These are phyloP conservation scores for Pseudophaeomoniella oleicola DNA, from an alignment of 2,329 filamentous ascomycete genomes.

Conservation along the genomic window DNA sequence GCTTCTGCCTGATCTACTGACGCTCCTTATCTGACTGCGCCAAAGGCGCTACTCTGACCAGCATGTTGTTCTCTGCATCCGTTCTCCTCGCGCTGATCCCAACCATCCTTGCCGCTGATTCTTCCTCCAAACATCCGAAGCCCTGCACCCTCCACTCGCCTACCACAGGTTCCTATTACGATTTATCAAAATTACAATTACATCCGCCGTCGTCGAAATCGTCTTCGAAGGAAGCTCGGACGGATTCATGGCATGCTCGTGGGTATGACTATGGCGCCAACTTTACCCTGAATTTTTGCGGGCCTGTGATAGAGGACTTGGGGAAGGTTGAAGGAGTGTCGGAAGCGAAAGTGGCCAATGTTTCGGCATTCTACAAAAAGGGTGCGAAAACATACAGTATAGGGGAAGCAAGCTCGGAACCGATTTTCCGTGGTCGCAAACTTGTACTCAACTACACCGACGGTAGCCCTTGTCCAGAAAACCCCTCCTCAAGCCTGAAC, in stretches of 20 bases:
- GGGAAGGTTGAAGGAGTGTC: conserved; percentile 31
- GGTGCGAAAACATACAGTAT: conserved; percentile 9
- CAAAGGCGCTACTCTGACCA: background rate
- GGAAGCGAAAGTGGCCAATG: conserved; percentile 25
- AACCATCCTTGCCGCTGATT: conserved; percentile 18
- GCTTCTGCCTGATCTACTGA: too few relatives aligned
- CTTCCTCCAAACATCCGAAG: conserved; percentile 28
- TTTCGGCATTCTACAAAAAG: conserved; percentile 33
- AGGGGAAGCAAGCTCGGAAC: conserved; percentile 28
- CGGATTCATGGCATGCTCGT: conserved; percentile 32
- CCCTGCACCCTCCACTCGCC: conserved; percentile 50
- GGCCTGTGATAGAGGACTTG: conserved; percentile 31
- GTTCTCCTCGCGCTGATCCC: conserved; percentile 19
- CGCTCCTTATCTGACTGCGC: background rate
- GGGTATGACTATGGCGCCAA: conserved; percentile 36
- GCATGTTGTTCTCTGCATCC: background rate
- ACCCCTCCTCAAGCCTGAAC: background rate
- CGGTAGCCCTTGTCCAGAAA: conserved; percentile 52
- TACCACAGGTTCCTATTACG: conserved; percentile 47
- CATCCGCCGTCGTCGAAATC: conserved; percentile 13
- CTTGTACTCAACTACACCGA: conserved; percentile 63
- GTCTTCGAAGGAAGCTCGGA: conserved; percentile 27
- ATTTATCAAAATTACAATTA: conserved; percentile 38
- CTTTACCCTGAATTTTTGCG: conserved; percentile 36
- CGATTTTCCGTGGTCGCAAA: conserved; percentile 38